Evolutionary conservation across 345 rosid species (phyloP).

Genomic region (Arabis hirsuta): DNA sequence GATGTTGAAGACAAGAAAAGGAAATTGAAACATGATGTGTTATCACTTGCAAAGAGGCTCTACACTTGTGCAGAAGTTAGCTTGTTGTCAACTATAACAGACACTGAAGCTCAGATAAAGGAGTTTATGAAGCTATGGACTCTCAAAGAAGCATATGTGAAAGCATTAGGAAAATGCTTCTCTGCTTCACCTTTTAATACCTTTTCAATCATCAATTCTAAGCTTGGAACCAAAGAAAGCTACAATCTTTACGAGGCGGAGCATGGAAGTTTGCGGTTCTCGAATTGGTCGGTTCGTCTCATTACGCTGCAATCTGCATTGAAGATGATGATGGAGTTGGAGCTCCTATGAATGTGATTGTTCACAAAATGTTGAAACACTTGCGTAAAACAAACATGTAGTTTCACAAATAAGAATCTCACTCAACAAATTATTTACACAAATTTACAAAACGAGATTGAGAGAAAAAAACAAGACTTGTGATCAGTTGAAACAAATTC

Average conservation of each 20-base stretch:
- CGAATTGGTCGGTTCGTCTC: constrained; percentile 10
- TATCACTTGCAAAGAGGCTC: constrained; percentile 57
- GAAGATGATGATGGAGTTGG: constrained; percentile 13
- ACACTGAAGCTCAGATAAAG: constrained; percentile 55
- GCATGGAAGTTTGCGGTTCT: constrained; percentile 29
- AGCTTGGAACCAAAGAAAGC: constrained; percentile 27
- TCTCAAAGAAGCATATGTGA: constrained; percentile 81
- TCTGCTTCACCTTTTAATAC: constrained; percentile 76
- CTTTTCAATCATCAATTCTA: constrained; percentile 54
- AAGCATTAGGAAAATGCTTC: constrained; percentile 75
- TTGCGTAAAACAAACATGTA: not conserved
- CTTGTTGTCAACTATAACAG: constrained; percentile 55
- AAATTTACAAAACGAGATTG: constrained; percentile 15
- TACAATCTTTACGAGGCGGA: constrained; percentile 39
- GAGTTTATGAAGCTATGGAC: constrained; percentile 83
- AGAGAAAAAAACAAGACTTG: constrained; percentile 4
- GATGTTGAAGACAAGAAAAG: constrained; percentile 75
- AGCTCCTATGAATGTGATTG: constrained; percentile 50
- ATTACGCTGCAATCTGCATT: constrained; percentile 16
- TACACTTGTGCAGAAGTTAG: constrained; percentile 62
- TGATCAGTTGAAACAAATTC: not conserved
- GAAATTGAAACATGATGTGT: constrained; percentile 48
- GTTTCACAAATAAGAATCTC: constrained; percentile 15
- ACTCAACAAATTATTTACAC: constrained; percentile 23
- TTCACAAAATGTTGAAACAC: constrained; percentile 53